Base-by-base conservation (phyloP, 2,329 filamentous ascomycete genomes). In the Aspergillus vadensis region DNA sequence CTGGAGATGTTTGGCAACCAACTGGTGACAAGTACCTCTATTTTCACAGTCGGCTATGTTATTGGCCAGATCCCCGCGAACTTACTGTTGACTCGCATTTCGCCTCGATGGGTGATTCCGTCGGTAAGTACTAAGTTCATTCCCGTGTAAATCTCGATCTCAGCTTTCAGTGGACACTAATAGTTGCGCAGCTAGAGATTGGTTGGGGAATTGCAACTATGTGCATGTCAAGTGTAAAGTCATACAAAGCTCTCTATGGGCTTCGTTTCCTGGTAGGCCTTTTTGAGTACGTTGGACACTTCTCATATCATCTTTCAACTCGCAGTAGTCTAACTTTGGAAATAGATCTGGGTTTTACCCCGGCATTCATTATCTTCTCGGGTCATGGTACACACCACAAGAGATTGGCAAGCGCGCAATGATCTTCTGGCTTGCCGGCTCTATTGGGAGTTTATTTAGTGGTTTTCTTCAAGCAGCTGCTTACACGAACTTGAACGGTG, bases 41-140 rank as follows among this genome's bases (percentile, higher is more conserved):
- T 78, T 30, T 79, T 81, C 67, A 79, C 74, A 21, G 76, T 81
- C n/a, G 81, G 80, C 49, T 77, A 77, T 25, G 78, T 82, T 30
- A 68, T 83, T 25, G 80, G 80, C 15, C 77, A 76, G 7, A 70
- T 79, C 2, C 75, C 80, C 0, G 71, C 67, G 48, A 82, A 82
- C 59, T 64, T 83, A 23, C 65, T 81, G 60, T 73, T 82, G 60
- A 82, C 79, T 7, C 63, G 79, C 14, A 62, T 82, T 0, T 77
- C 75, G 0, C 80, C 80, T 4, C 72, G 78, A 36, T 76, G 72
- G 62, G 80, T 80, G 69, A 75, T 82, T 12, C 72, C 79, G 0
- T 32, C 69, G 68, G 56, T 58, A 25, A 14, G 32, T 1, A n/a
- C n/a, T n/a, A n/a, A 30, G 49, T 43, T 10, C 48, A 32, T 32